Evolutionary conservation across 805 yeast species (phyloP), one percentile per base, ranked within the genome.

Genomic region (Isabelozyma rhagii): DNA sequence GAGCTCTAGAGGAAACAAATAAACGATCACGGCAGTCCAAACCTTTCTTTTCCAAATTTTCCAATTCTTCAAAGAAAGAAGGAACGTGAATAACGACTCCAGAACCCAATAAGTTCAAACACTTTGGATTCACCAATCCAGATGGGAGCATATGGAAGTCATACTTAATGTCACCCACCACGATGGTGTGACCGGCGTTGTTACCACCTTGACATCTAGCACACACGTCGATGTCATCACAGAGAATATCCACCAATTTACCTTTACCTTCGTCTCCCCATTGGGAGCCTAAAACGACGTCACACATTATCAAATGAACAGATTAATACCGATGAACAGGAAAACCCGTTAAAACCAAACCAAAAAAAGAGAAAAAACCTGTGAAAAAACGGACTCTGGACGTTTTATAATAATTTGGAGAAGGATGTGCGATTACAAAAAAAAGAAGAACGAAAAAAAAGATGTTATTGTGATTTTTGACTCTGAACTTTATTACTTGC

Each of bases 191-290:
- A 36, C 99, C 99, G 28, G 99, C 99, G 67, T 94, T 94, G 78
- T 94, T 94, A 65, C 99, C 99, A 71, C 99, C 99, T 67, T 87
- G 92, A 74, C 98, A 93, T 69, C 99, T 83, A 28, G 98, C 97
- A 69, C 97, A 96, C 41, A 94, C 93, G 59, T 94, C 98, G 61
- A 94, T 87, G 58, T 89, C 84, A 63, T 93, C 98, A 72, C 98
- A 96, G 47, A 94, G 80, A 49, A 94, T 77, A 68, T 94, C 99
- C 45, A 94, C 99, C 51, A 94, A 81, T 72, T 94, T 94, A 51
- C 99, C 99, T 69, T 94, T 94, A 67, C 99, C 99, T 82, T 94
- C 99, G 67, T 94, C 99, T 56, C 99, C 99, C 99, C 99, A 94
- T 74, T 94, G 99, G 72, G 98, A 78, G 51, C 99, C 99, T 63